A percentile compares a stretch with the other conserved stretches of the same genome.
These are phyloP conservation scores for Scutellaria barbata DNA, from an alignment of 257 asterid genomes.

Conservation along the genomic window DNA sequence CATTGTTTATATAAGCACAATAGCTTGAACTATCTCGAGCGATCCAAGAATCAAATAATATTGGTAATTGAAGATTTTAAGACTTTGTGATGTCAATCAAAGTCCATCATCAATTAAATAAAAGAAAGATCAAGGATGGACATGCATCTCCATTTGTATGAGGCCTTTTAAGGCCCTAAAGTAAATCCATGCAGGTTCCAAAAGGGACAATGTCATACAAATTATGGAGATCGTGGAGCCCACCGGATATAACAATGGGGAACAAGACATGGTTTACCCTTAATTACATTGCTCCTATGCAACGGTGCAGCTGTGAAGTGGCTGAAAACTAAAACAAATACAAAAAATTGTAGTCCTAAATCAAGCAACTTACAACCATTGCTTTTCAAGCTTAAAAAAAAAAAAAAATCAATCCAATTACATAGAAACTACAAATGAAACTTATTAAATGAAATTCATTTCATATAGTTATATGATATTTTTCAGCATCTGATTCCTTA, in stretches of 20 bases:
- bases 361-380: constrained; percentile 9
- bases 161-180: not conserved
- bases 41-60: not conserved
- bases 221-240: not conserved
- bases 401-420: not conserved
- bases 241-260: not conserved
- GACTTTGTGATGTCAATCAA: not conserved
- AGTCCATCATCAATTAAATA: not conserved
- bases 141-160: not conserved
- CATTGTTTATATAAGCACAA: not conserved
- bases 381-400: not conserved
- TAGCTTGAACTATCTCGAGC: not conserved
- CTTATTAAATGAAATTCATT: not conserved
- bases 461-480: constrained; percentile 16
- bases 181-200: not conserved
- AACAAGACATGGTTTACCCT: too few species aligned
- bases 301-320: too few species aligned
- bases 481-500: constrained; percentile 25
- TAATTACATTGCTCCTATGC: too few species aligned
- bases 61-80: constrained; percentile 6
- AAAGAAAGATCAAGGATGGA: not conserved
- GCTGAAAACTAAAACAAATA: too few species aligned
- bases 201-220: not conserved
- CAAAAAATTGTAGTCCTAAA: not conserved
- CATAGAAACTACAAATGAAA: constrained; percentile 5